phyloP scores from a whole-genome alignment of 225 moss, liverwort and hornwort species.

The Polytrichum commune region DNA sequence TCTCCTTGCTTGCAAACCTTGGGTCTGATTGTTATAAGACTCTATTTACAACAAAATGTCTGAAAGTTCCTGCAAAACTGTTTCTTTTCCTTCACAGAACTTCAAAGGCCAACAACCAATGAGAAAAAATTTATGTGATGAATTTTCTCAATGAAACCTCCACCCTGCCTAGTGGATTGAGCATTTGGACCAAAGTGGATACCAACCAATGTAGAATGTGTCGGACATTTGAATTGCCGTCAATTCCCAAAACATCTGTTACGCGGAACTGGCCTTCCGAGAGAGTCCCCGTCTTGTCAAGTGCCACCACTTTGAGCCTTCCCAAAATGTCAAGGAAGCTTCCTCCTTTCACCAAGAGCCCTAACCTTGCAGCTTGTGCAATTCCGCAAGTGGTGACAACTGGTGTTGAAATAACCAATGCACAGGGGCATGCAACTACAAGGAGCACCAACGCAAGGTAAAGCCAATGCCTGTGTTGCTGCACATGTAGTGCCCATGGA shows the following conservation, averaged over 20 bases:
- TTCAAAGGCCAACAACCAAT: too few relatives aligned
- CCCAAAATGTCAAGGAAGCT: slow-evolving; percentile 52
- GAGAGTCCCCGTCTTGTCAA: slow-evolving; percentile 55
- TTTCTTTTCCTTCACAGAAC: too few relatives aligned
- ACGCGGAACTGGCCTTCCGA: slow-evolving; percentile 45
- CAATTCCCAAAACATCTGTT: slow-evolving; percentile 38
- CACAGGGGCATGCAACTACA: slow-evolving; percentile 65
- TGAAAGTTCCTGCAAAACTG: too few relatives aligned
- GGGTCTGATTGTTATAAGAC: too few relatives aligned
- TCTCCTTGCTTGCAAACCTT: too few relatives aligned
- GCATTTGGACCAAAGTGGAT: neutral
- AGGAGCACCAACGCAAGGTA: slow-evolving; percentile 57
- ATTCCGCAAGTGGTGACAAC: slow-evolving; percentile 58
- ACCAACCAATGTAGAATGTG: slow-evolving; percentile 46
- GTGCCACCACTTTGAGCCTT: slow-evolving; percentile 48
- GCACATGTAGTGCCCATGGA: slow-evolving; percentile 43
- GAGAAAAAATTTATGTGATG: too few relatives aligned
- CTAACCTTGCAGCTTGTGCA: slow-evolving; percentile 52
- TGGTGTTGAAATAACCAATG: slow-evolving; percentile 54
- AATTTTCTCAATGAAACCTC: too few relatives aligned
- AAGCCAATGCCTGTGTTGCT: slow-evolving; percentile 40
- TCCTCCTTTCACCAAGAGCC: slow-evolving; percentile 55
- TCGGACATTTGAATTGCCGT: slow-evolving; percentile 25
- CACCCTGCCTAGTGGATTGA: neutral
- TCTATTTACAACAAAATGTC: too few relatives aligned